Evolutionary conservation across 306 rosid species (phyloP).

Genomic region (Prunus campanulata): DNA sequence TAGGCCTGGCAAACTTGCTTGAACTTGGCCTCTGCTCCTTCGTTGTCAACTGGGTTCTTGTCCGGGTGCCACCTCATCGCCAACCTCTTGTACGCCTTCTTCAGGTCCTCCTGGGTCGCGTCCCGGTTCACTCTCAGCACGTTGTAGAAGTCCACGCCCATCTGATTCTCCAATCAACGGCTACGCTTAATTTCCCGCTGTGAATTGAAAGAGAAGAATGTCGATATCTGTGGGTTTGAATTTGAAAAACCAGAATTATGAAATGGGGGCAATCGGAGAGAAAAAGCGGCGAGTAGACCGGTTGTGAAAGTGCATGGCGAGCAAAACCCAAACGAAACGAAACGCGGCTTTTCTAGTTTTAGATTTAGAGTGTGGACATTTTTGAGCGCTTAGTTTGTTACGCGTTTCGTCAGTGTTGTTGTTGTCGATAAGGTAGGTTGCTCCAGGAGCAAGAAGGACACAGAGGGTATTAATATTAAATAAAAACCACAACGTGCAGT

Average conservation of each 20-base stretch:
- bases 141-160: slow-evolving; percentile 73
- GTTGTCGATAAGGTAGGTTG: no score
- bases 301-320: neutral
- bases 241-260: neutral
- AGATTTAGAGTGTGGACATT: neutral
- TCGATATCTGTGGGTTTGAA: neutral
- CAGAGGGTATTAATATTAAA: neutral
- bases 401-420: neutral
- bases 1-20: slow-evolving; percentile 74
- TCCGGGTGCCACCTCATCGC: slow-evolving; percentile 83
- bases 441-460: neutral
- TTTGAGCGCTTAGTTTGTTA: neutral
- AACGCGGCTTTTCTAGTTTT: neutral
- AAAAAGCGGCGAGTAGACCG: slow-evolving; percentile 21
- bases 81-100: slow-evolving; percentile 61
- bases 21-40: slow-evolving; percentile 67
- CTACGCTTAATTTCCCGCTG: no score
- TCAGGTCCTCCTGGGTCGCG: slow-evolving; percentile 65
- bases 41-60: slow-evolving; percentile 51
- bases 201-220: no score
- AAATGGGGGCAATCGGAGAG: neutral
- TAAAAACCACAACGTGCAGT: slow-evolving; percentile 31
- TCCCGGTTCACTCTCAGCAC: slow-evolving; percentile 58
- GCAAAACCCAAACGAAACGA: neutral
- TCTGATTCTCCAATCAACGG: slow-evolving; percentile 10